Base-by-base conservation (phyloP, 2,329 filamentous ascomycete genomes). In the Penicillium brasilianum region DNA sequence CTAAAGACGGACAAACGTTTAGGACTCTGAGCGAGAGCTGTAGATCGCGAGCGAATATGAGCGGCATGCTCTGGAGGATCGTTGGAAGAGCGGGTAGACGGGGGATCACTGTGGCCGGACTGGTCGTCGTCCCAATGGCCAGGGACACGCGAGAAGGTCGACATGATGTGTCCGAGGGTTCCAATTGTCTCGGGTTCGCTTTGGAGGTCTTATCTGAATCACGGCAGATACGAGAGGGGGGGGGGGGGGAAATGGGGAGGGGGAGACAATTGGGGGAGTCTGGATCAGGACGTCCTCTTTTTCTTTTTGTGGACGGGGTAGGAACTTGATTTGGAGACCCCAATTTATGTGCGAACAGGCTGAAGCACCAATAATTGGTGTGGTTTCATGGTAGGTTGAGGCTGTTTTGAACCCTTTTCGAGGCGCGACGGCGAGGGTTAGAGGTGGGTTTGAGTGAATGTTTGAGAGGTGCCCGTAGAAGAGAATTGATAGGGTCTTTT, bases 1-100 rank as follows among this genome's bases (percentile, higher is more conserved):
- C 71, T 70, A 37, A 80, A 78, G 57, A 79, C 74, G 0, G 77
- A 80, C 13, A 77, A 58, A 32, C 77, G 74, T 65, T 74, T 78
- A 20, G 77, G 77, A 58, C 72, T 78, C 18, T 76, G 69, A 13
- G 74, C 63, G 60, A 74, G 71, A 25, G 73, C 75, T 36, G 68
- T 75, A 10, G 76, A 77, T 46, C 72, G 70, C 16, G 76, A 78
- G 28, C 76, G 76, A 41, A 67, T 60, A 62, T 77, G 76, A 56
- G 67, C 68, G 28, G 68, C 62, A 67, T 76, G 73, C 37, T 77
- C 75, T 25, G 72, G 70, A 18, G 66, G 67, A 36, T 77, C 75
- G 62, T 68, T 73, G 37, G 75, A 75, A 1, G 70, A 71, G 55
- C 69, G 70, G 22, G 74, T 74, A 11, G 68, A 71, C 11, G 73